Base-by-base conservation (phyloP, 2,329 filamentous ascomycete genomes). In the Pestalotiopsis sp. region DNA sequence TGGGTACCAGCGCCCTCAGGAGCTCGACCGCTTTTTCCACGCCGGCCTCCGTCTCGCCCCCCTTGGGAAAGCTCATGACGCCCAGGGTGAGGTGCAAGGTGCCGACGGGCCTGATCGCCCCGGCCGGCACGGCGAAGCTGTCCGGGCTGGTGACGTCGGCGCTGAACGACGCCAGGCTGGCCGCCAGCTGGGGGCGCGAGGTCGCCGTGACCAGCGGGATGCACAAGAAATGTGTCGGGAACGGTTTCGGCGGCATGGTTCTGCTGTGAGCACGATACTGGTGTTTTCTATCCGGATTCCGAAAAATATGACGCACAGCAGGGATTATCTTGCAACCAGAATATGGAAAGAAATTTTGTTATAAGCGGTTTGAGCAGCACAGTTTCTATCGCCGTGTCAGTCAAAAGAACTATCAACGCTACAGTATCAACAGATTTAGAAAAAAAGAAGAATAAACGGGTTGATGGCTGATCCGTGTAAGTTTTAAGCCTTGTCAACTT, bases 31-130 rank as follows among this genome's bases (percentile, higher is more conserved):
- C 86, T 52, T 74, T 78, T 3, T 80, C 80, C 6, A 87, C 71
- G 4, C 78, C 76, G 65, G 86, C 83, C 2, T 83, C 79, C 2
- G 82, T 84, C 59, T 20, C 17, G 3, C 83, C 79, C 2, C 82
- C 84, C 59, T 20, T 17, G 3, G 84, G 80, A 11, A 97, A 86
- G 72, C 87, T 91, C 92, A 98, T 95, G 1, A 97, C 92, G 0
- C 94, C 95, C 0, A 98, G 84, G 0, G 95, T 98, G 2, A 97
- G 83, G 80, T 98, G 95, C 62, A 98, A 80, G 1, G 94, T 94
- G 0, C 93, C 93, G 0, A 93, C 80, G 0, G 94, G 94, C 36
- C 94, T 85, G 64, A 97, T 82, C 1, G 94, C 93, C 67, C 86
- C 86, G 39, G 83, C 77, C 0, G 92, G 92, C 11, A 95, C 81